phyloP scores from a whole-genome alignment of 345 rosid species.

The Gossypium turneri region DNA sequence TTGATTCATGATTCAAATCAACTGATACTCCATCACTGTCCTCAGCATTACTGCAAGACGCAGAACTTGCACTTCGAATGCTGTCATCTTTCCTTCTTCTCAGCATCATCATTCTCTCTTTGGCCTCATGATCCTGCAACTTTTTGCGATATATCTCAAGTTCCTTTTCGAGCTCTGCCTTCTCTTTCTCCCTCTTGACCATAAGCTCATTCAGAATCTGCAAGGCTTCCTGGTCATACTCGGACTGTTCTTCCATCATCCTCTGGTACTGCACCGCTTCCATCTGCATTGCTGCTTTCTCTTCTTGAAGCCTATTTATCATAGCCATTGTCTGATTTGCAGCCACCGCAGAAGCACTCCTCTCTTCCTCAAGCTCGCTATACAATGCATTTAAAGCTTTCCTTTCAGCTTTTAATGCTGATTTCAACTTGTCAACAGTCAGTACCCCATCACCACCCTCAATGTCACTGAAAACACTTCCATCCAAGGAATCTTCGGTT shows the following conservation, averaged over 20 bases:
- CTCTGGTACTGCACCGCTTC: conserved; percentile 97
- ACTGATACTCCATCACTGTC: conserved; percentile 56
- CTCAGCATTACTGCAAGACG: conserved; percentile 59
- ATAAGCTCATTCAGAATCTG: conserved; percentile 80
- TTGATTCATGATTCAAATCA: conserved; percentile 46
- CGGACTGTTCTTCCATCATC: conserved; percentile 98
- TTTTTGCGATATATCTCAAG: conserved; percentile 57
- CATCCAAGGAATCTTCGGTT: conserved; percentile 65
- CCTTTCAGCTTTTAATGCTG: conserved; percentile 56
- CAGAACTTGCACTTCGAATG: conserved; percentile 44
- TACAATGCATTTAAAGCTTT: conserved; percentile 66
- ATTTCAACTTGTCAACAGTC: conserved; percentile 60
- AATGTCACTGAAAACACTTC: conserved; percentile 49
- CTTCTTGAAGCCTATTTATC: conserved; percentile 97
- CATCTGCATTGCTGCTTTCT: conserved; percentile 99
- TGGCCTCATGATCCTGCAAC: conserved; percentile 65
- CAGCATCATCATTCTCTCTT: conserved; percentile 48
- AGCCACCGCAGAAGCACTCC: conserved; percentile 87
- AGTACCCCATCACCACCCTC: conserved; percentile 50
- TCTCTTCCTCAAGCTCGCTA: conserved; percentile 88
- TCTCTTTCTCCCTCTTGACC: conserved; percentile 80
- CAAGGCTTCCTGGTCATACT: conserved; percentile 95
- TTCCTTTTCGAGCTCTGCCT: conserved; percentile 71
- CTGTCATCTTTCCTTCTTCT: conserved; percentile 41
- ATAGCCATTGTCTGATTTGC: conserved; percentile 98